Base-by-base conservation (phyloP, 2,329 filamentous ascomycete species). In the Arthroderma sp. region DNA sequence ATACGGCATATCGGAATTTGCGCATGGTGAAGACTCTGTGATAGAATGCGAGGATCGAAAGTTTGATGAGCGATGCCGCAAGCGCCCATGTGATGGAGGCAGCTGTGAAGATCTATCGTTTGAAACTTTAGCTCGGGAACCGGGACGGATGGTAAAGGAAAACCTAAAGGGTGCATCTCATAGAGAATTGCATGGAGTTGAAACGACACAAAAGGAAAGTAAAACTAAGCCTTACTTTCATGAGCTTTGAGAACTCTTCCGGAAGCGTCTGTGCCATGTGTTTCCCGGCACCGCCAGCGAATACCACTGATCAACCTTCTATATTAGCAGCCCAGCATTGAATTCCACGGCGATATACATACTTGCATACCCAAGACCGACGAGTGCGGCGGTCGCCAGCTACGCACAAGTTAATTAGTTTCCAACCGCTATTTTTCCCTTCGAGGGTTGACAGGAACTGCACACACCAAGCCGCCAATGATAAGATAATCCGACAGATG, bases 1-100 rank as follows among this genome's bases (percentile, higher is more conserved):
- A 66, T 5, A 58, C 48, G 15, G 53, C 46, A 7, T 48, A 42
- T 29, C 55, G 50, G 40, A 58, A 58, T 27, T 49, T 48, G 34
- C 38, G 48, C 2, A 52, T 48, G 10, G 51, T 52, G 15, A 56
- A 59, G 36, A 70, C 57, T n/a, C 65, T 62, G n/a, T 63, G 56
- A 47, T 69, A 69, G 50, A 69, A 68, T 34, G 59, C 55, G 36
- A 69, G 46, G 30, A 69, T 64, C 40, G 62, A 66, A 30, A 67
- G 53, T 45, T 69, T 69, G 44, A 64, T 57, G 27, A 62, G 63
- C 42, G 57, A 51, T 39, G 65, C 57, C 8, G 56, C 56, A 9
- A 58, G 49, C 4, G 61, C 53, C 51, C 63, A 68, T 39, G 64
- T 53, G 37, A 67, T 50, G 44, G 66, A 60, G 51, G 64, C 66